These are phyloP conservation scores for Moricandia moricandioides DNA, from an alignment of 345 rosid species.

Conservation along the genomic window DNA sequence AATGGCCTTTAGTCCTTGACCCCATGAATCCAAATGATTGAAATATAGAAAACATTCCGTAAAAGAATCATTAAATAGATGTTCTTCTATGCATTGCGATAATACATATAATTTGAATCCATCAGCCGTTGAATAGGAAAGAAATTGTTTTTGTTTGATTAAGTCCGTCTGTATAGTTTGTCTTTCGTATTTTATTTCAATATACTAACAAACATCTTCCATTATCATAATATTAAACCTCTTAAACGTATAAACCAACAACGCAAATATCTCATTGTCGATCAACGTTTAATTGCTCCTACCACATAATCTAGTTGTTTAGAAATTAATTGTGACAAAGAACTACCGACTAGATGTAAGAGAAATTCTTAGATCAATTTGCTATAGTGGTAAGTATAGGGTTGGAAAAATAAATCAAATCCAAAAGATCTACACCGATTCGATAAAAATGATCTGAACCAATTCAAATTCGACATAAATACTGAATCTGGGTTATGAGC, in stretches of 20 bases:
- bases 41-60: too few species aligned
- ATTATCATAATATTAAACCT: neutral
- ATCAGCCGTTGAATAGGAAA: too few species aligned
- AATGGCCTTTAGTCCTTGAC: constrained; percentile 14
- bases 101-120: too few species aligned
- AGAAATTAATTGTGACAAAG: neutral
- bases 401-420: too few species aligned
- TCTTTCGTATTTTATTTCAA: neutral
- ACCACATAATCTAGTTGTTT: neutral
- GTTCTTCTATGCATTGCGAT: too few species aligned
- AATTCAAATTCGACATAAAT: too few species aligned
- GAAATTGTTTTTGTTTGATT: neutral
- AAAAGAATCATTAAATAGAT: too few species aligned
- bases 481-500: too few species aligned
- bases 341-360: neutral
- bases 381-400: neutral
- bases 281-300: neutral
- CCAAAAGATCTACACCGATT: too few species aligned
- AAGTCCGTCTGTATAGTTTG: neutral
- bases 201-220: neutral
- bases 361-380: neutral
- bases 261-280: neutral
- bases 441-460: too few species aligned
- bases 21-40: constrained; percentile 9
- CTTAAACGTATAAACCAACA: neutral